These are phyloP conservation scores for Aspergillus brasiliensis DNA, from an alignment of 2,329 filamentous ascomycete species.

Conservation along the genomic window DNA sequence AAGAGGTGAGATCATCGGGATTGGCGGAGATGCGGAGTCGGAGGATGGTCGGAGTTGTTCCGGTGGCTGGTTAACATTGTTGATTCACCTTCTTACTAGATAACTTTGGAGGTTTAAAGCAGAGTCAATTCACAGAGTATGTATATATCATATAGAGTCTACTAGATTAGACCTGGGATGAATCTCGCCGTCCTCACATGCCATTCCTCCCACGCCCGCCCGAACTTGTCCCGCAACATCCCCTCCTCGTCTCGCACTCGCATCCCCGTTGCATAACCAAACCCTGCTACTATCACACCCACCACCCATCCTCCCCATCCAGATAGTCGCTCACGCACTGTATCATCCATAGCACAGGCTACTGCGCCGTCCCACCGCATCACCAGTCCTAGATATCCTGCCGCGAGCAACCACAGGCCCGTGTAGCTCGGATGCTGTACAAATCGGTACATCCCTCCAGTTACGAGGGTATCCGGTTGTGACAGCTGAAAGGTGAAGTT, in stretches of 20 bases:
- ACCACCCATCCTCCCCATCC: slow-evolving; percentile 18
- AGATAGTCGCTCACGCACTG: slow-evolving; percentile 6
- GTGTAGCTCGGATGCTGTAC: slow-evolving; percentile 59
- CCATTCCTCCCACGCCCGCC: slow-evolving; percentile 53
- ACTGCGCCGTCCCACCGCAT: slow-evolving; percentile 41
- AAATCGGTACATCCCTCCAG: slow-evolving; percentile 51
- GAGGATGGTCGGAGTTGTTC: background rate
- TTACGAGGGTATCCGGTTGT: slow-evolving; percentile 50
- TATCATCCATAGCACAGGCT: slow-evolving; percentile 38
- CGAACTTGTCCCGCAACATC: slow-evolving; percentile 54
- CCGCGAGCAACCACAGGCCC: slow-evolving; percentile 40
- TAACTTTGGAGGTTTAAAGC: background rate
- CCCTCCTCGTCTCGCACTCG: slow-evolving; percentile 54
- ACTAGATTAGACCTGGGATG: slow-evolving; percentile 44
- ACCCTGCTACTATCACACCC: background rate
- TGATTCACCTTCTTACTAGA: background rate
- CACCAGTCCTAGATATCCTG: slow-evolving; percentile 30
- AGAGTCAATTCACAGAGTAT: no score
- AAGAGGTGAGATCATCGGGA: slow-evolving; percentile 2
- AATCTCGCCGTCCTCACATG: slow-evolving; percentile 52
- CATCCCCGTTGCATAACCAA: slow-evolving; percentile 22
- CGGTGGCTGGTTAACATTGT: background rate
- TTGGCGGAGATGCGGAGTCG: background rate
- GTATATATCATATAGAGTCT: background rate
- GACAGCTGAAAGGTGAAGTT: slow-evolving; percentile 59